A percentile compares a stretch with the other conserved stretches of the same genome.
phyloP scores from a whole-genome alignment of 2,329 filamentous ascomycete species.

The Aspergillus brasiliensis region DNA sequence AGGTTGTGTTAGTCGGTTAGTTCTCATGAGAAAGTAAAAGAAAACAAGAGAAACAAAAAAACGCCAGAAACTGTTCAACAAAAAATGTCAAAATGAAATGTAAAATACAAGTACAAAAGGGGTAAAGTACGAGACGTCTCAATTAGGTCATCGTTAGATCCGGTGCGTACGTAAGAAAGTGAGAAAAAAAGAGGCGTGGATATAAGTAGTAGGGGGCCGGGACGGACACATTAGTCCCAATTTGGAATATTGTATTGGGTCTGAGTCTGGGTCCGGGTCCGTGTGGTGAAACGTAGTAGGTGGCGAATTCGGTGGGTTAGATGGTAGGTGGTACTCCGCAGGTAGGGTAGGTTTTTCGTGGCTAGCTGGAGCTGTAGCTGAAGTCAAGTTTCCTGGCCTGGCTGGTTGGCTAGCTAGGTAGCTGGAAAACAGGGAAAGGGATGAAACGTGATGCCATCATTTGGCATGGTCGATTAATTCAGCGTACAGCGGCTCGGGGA shows the following conservation, averaged over 20 bases:
- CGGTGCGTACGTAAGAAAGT: neutral
- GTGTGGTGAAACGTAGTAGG: too few relatives aligned
- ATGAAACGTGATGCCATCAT: slow-evolving; percentile 21
- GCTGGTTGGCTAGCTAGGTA: neutral
- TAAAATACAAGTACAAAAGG: slow-evolving; percentile 1
- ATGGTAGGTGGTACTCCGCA: neutral
- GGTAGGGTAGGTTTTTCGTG: neutral
- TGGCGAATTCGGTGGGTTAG: too few relatives aligned
- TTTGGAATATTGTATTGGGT: neutral
- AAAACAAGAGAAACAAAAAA: neutral
- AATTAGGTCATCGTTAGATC: neutral
- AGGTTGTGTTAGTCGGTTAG: neutral
- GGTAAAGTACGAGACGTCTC: neutral
- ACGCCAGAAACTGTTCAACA: neutral
- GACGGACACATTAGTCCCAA: neutral
- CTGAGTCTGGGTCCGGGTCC: too few relatives aligned
- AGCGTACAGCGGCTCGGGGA: slow-evolving; percentile 85
- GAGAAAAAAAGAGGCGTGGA: neutral
- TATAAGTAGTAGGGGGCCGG: neutral
- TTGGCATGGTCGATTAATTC: slow-evolving; percentile 86
- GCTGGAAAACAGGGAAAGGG: neutral
- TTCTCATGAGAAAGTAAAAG: neutral
- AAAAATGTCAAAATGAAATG: neutral
- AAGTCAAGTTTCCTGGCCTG: neutral
- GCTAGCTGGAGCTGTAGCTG: too few relatives aligned